Percentiles rank a stretch among this genome's conserved stretches.
Evolutionary conservation across 2,329 filamentous ascomycete species (phyloP).

Genomic region (Teratosphaeria viscida): DNA sequence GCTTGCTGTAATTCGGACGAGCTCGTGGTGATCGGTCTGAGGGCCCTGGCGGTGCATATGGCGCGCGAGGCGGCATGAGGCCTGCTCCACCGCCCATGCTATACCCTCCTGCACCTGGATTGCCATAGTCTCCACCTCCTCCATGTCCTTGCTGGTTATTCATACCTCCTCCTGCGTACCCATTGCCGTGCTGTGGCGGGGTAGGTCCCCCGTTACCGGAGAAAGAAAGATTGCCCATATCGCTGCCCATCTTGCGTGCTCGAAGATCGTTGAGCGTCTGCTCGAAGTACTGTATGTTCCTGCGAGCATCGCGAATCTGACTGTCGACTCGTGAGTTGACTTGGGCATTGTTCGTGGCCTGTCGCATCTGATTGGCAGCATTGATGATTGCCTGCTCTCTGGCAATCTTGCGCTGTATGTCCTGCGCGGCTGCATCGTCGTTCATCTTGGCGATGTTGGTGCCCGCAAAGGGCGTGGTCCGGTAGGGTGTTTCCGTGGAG

Average conservation of each 20-base stretch:
- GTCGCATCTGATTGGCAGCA: constrained; percentile 87
- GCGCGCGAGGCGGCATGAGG: constrained; percentile 70
- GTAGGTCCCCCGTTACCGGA: constrained; percentile 34
- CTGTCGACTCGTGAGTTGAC: constrained; percentile 85
- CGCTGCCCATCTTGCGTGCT: constrained; percentile 62
- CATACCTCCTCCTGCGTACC: constrained; percentile 41
- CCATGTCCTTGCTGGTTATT: constrained; percentile 35
- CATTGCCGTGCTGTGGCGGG: constrained; percentile 23
- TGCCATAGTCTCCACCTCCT: constrained; percentile 55
- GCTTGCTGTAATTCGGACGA: constrained; percentile 86
- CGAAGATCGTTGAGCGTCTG: constrained; percentile 82
- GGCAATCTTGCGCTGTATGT: constrained; percentile 95
- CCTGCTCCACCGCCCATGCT: constrained; percentile 55
- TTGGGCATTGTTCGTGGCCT: constrained; percentile 85
- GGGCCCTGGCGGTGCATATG: constrained; percentile 65
- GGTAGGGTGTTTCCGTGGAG: neutral
- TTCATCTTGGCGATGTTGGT: constrained; percentile 39
- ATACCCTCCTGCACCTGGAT: constrained; percentile 42
- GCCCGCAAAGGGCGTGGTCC: constrained; percentile 1
- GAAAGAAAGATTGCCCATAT: constrained; percentile 57
- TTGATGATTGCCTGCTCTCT: constrained; percentile 91
- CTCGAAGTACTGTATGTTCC: constrained; percentile 93
- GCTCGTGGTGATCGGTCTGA: constrained; percentile 58
- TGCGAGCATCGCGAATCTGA: constrained; percentile 84
- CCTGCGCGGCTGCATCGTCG: constrained; percentile 56